Evolutionary conservation across 805 yeast genomes (phyloP).

Genomic region (Candida pini): DNA sequence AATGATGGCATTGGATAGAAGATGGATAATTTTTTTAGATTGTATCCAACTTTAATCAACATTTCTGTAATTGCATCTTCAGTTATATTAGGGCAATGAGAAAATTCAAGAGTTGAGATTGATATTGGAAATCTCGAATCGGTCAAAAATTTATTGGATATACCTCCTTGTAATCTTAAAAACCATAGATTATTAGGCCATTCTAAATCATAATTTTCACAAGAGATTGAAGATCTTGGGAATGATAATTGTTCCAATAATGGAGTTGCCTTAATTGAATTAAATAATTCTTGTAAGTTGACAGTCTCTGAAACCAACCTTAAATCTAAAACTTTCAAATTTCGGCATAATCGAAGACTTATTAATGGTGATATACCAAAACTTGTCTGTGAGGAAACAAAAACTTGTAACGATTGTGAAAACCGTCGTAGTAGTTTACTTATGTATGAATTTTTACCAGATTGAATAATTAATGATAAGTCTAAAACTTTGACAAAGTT

Average conservation of each 20-base stretch:
- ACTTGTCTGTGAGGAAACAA: conserved; percentile 91
- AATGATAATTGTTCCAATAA: conserved; percentile 71
- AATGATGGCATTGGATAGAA: conserved; percentile 88
- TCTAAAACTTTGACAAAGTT: conserved; percentile 61
- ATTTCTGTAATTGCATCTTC: conserved; percentile 61
- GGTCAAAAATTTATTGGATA: conserved; percentile 71
- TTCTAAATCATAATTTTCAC: conserved; percentile 48
- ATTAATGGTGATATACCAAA: conserved; percentile 88
- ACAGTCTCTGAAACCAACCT: conserved; percentile 88
- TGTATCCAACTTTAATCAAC: conserved; percentile 58
- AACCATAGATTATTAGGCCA: conserved; percentile 83
- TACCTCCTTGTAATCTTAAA: conserved; percentile 82
- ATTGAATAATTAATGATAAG: conserved; percentile 73
- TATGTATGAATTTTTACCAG: conserved; percentile 87
- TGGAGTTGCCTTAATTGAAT: conserved; percentile 58
- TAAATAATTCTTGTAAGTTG: conserved; percentile 72
- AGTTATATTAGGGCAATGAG: conserved; percentile 79
- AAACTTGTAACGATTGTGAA: conserved; percentile 53
- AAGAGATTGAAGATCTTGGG: conserved; percentile 80
- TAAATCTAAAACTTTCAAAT: conserved; percentile 62
- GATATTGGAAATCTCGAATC: conserved; percentile 68
- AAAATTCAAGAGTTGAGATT: conserved; percentile 66
- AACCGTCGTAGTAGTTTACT: conserved; percentile 80
- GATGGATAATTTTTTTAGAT: conserved; percentile 56
- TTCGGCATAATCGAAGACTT: conserved; percentile 67